Percentiles rank a stretch among this genome's conserved stretches.
These are phyloP conservation scores for Cucumis melo DNA, from an alignment of 306 rosid species.

Conservation along the genomic window DNA sequence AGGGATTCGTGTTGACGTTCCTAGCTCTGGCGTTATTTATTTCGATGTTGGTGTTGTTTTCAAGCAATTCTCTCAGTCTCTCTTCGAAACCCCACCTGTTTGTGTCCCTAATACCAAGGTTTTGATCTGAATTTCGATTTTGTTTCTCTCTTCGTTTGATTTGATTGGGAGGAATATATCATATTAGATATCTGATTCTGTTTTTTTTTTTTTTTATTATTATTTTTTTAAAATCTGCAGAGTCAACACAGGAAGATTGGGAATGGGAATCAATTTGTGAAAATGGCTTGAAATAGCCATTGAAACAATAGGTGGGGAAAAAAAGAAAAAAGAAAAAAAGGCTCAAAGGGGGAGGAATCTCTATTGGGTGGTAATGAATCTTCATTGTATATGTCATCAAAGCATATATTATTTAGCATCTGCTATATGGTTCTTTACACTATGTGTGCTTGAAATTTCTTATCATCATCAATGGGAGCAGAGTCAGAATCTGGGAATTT, in stretches of 20 bases:
- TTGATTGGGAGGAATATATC: neutral
- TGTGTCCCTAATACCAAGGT: constrained; percentile 35
- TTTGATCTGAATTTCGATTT: neutral
- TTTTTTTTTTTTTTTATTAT: neutral
- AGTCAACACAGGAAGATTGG: constrained; percentile 4
- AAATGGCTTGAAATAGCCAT: neutral
- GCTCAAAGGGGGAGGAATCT: neutral
- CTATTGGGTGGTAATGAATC: neutral
- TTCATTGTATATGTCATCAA: constrained; percentile 7
- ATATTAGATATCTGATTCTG: neutral
- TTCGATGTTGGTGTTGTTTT: constrained; percentile 66
- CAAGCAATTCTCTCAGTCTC: constrained; percentile 61
- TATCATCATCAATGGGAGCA: neutral
- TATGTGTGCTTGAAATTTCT: neutral
- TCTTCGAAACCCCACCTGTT: constrained; percentile 68
- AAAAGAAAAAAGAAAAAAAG: neutral
- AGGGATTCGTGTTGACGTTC: constrained; percentile 71
- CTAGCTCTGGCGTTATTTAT: constrained; percentile 68
- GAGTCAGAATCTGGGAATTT: neutral
- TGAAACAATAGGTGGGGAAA: neutral
- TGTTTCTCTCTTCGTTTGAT: neutral
- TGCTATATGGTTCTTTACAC: constrained; percentile 5
- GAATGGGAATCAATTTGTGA: neutral
- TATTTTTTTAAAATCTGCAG: neutral
- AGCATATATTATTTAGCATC: constrained; percentile 4